Conservation (phyloP, 495 filamentous ascomycete genomes). For the Xylona heveae region DNA sequence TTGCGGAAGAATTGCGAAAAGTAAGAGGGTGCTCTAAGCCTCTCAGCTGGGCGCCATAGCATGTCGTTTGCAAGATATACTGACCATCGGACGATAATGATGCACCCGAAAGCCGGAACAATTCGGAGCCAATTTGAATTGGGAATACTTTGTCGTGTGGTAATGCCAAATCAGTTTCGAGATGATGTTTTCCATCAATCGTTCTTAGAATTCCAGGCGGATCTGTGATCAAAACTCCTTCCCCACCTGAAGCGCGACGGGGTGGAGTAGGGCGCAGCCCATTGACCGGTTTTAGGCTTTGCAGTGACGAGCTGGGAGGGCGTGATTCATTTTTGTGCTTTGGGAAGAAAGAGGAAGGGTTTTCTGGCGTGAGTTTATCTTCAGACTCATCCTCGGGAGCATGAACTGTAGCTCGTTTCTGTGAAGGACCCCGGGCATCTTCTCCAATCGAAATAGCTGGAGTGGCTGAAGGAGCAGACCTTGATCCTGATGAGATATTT, state of each 20-base stretch:
- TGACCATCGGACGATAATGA: slow-evolving; percentile 89
- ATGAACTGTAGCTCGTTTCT: too few relatives aligned
- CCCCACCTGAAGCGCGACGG: too few relatives aligned
- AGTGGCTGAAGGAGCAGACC: too few relatives aligned
- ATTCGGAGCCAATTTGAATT: slow-evolving; percentile 79
- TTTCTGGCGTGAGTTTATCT: too few relatives aligned
- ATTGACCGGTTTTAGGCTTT: background rate
- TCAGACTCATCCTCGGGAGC: too few relatives aligned
- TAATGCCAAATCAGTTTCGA: too few relatives aligned
- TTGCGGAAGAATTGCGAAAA: slow-evolving; percentile 88
- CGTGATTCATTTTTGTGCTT: too few relatives aligned
- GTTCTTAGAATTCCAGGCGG: background rate
- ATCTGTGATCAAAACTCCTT: too few relatives aligned
- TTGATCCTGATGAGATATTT: too few relatives aligned
- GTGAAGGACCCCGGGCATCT: too few relatives aligned
- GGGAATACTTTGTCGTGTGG: slow-evolving; percentile 59
- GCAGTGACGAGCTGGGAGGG: background rate
- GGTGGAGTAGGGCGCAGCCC: background rate
- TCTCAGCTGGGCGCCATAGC: slow-evolving; percentile 18
- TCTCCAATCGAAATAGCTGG: too few relatives aligned
- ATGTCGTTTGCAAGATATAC: slow-evolving; percentile 17
- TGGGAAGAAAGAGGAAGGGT: too few relatives aligned
- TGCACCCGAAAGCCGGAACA: slow-evolving; percentile 87
- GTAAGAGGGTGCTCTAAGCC: slow-evolving; percentile 77
- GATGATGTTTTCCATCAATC: background rate